Base-by-base conservation (phyloP, 441 rosid genomes). In the Sinapis alba region DNA sequence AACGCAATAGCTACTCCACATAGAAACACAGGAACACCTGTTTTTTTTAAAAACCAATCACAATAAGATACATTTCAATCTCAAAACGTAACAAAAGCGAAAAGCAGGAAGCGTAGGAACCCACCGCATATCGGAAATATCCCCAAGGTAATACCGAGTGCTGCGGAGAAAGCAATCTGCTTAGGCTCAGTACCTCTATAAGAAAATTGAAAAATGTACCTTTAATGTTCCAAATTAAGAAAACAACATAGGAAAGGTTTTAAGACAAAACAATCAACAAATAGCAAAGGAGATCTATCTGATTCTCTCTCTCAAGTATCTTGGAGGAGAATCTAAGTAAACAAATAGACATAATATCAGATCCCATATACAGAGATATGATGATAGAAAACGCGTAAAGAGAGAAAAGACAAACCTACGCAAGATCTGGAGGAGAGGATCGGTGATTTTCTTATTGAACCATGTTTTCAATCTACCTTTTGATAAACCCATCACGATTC, bases 1-100 rank as follows among this genome's bases (percentile, higher is more conserved):
- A 88, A 26, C 0, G 96, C 91, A 73, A 95, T 87, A 41, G 96
- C 91, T 80, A 95, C 76, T 60, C 90, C 98, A 81, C 98, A 93
- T 15, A 95, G 84, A 73, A 93, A 71, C 72, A 90, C 96, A n/a
- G 99, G 88, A 72, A 93, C 90, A 69, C 99, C 97, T 90, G 80
- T 24, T 47, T 58, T 0, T 20, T 58, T 0, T 20, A 27, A 45
- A 23, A n/a, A 45, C 0, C 26, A 51, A 7, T 50, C 26, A 16
- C 4, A 50, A 19, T 66, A 59, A 62, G 76, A 45, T 51, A 59
- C 62, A 71, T 58, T 58, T n/a, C 57, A 71, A 71, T 77, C 69
- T 62, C 57, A 34, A 68, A 68, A 5, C 3, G 18, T 12, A 7
- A 27, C 23, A n/a, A 9, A 24, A 18, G 16, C 12, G 11, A 54